A percentile compares a stretch with the other conserved stretches of the same genome.
Conservation (phyloP, 192 early-diverging fungal species). For the Bifiguratus adelaidae region DNA sequence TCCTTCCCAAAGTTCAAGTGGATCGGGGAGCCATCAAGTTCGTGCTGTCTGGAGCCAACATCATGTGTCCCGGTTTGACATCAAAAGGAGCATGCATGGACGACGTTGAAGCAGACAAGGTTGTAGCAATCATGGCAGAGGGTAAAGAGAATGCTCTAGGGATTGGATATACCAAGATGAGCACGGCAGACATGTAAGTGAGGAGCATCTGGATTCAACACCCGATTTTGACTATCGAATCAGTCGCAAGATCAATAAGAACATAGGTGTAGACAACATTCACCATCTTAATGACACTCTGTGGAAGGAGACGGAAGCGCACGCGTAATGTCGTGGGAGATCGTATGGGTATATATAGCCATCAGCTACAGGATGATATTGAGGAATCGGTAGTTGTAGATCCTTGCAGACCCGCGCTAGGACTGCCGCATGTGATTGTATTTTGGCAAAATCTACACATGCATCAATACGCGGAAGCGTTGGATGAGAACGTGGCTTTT, state of each 20-base stretch:
- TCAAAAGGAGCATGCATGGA: constrained; percentile 83
- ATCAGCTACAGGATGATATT: no score
- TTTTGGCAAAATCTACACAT: constrained; percentile 30
- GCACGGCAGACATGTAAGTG: constrained; percentile 76
- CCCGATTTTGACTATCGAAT: not conserved
- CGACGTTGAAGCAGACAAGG: constrained; percentile 44
- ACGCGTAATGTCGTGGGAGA: not conserved
- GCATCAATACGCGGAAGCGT: not conserved
- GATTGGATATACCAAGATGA: constrained; percentile 82
- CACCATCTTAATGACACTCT: constrained; percentile 81
- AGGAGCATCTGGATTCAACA: not conserved
- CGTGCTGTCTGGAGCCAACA: constrained; percentile 90
- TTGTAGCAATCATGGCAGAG: constrained; percentile 89
- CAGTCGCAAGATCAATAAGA: constrained; percentile 69
- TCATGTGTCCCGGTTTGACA: constrained; percentile 99
- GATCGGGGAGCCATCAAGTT: constrained; percentile 98
- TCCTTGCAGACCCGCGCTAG: no score
- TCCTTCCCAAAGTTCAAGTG: constrained; percentile 83
- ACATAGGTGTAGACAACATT: constrained; percentile 78
- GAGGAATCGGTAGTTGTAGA: no score
- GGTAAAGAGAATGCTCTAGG: constrained; percentile 95
- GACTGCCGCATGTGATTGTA: constrained; percentile 42
- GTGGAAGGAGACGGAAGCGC: constrained; percentile 41
- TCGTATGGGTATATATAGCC: no score
- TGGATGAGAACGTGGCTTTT: not conserved